phyloP scores from a whole-genome alignment of 1,284 basidiomycete genomes.

The Apiotrichum brassicae region DNA sequence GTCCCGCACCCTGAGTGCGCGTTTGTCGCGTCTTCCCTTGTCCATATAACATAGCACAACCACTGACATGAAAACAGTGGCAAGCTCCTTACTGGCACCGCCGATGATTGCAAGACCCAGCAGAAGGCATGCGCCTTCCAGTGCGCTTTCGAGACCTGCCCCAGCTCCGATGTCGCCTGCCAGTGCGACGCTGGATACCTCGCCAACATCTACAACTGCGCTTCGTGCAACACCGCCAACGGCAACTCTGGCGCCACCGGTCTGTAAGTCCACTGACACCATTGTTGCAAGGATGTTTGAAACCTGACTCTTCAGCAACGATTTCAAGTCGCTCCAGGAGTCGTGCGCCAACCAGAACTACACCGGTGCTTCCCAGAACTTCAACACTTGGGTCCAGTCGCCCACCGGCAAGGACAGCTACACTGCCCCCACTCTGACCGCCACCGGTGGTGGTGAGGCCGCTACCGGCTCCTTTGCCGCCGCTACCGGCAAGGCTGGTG shows the following conservation, averaged over 20 bases:
- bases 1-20: too few relatives aligned
- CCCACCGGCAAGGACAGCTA: slow-evolving; percentile 29
- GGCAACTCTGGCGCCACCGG: slow-evolving; percentile 33
- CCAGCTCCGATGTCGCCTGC: slow-evolving; percentile 33
- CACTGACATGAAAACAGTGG: slow-evolving; percentile 7
- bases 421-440: slow-evolving; percentile 38
- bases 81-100: slow-evolving; percentile 27
- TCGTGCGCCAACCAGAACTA: slow-evolving; percentile 41
- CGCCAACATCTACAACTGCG: slow-evolving; percentile 45
- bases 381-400: slow-evolving; percentile 26
- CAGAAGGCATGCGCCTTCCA: slow-evolving; percentile 32
- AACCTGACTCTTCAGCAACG: slow-evolving; percentile 4
- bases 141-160: slow-evolving; percentile 40
- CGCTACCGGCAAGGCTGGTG: slow-evolving; percentile 8
- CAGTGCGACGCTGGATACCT: slow-evolving; percentile 41
- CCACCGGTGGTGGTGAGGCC: slow-evolving; percentile 39
- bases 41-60: not conserved
- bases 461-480: slow-evolving; percentile 29
- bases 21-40: too few relatives aligned
- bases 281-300: too few relatives aligned
- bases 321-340: slow-evolving; percentile 35
- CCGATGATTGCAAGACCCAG: slow-evolving; percentile 27
- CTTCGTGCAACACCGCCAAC: slow-evolving; percentile 45
- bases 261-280: slow-evolving; percentile 7
- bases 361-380: slow-evolving; percentile 30